Evolutionary conservation across 2,329 filamentous ascomycete genomes (phyloP).

Genomic region (Atkinsonella hypoxylon): DNA sequence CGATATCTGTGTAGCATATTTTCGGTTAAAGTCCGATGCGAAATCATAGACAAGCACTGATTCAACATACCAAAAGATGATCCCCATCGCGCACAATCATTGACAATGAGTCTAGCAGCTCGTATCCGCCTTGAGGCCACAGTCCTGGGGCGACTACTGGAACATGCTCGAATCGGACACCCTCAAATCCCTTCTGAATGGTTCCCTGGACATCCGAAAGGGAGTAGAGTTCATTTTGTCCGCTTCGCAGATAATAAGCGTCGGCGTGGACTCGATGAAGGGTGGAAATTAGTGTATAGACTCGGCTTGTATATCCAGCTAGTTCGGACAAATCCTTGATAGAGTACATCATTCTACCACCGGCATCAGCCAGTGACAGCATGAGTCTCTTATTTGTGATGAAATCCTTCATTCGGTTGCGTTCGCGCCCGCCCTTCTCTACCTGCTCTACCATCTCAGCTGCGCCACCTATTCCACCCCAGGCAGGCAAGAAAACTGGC

Average conservation of each 20-base stretch:
- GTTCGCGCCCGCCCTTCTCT: slow-evolving; percentile 51
- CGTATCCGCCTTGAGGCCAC: slow-evolving; percentile 83
- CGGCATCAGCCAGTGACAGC: slow-evolving; percentile 91
- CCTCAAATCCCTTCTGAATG: slow-evolving; percentile 87
- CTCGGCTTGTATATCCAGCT: slow-evolving; percentile 88
- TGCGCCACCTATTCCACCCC: slow-evolving; percentile 72
- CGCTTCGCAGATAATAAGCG: slow-evolving; percentile 61
- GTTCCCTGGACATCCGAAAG: slow-evolving; percentile 88
- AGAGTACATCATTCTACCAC: slow-evolving; percentile 98
- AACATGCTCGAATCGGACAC: slow-evolving; percentile 84
- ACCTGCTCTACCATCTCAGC: slow-evolving; percentile 48
- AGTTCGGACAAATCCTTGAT: slow-evolving; percentile 96
- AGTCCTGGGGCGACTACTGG: slow-evolving; percentile 82
- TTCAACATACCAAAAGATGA: slow-evolving; percentile 56
- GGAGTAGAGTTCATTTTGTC: slow-evolving; percentile 71
- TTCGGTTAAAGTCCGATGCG: not conserved
- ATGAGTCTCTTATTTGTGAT: slow-evolving; percentile 98
- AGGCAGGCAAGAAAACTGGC: slow-evolving; percentile 86
- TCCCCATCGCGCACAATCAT: slow-evolving; percentile 85
- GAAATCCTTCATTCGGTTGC: slow-evolving; percentile 91
- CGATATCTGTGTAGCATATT: slow-evolving; percentile 48
- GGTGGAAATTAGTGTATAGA: slow-evolving; percentile 91
- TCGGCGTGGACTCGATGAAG: slow-evolving; percentile 87
- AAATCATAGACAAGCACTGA: not conserved
- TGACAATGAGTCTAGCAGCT: slow-evolving; percentile 77